Evolutionary conservation across 352 stramenopile species (phyloP), one percentile per base, ranked within the genome.

Genomic region (Pythium rishiriense): DNA sequence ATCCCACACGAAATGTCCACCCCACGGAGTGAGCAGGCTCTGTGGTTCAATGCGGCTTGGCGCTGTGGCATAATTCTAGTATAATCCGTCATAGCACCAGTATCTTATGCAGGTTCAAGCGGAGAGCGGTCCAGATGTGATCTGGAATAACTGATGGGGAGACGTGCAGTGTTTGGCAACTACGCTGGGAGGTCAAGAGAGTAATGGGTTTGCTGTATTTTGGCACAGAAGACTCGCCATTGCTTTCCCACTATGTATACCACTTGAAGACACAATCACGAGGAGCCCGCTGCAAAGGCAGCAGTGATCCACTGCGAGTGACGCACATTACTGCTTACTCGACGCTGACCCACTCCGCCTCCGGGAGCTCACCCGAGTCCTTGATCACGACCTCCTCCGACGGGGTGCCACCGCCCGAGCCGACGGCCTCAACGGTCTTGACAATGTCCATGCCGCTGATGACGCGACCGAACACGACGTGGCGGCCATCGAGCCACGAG

Each of bases 401-500:
- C 19, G 96, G 96, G 25, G 70, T 88, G 58, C 97, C 97, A 61
- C 76, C 96, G 67, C 88, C 79, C 52, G 86, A 97, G 70, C 97
- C 97, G 42, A 99, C 79, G 21, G 55, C 75, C 78, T 99, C 98
- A 53, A 99, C 96, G 28, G 83, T 89, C 70, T 98, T 94, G 35
- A 99, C 83, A 52, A 99, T 86, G 68, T 99, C 95, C 79, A 99
- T 84, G 37, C 97, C 97, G 58, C 96, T 78, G n/a, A 98, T 66
- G 12, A 99, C 94, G 61, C 97, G 96, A 55, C 97, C 98, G 69
- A 99, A 94, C 24, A 94, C 85, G 37, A 94, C 85, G 70, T 94
- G 85, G 46, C 78, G 79, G 21, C 83, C 90, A 54, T 97, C 90
- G 64, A 97, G 76, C 88, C 88, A 97, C 70, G 86, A 88, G 7